Evolutionary conservation across 805 yeast genomes (phyloP), one percentile per base, ranked within the genome.

Genomic region (Spathaspora boniae): DNA sequence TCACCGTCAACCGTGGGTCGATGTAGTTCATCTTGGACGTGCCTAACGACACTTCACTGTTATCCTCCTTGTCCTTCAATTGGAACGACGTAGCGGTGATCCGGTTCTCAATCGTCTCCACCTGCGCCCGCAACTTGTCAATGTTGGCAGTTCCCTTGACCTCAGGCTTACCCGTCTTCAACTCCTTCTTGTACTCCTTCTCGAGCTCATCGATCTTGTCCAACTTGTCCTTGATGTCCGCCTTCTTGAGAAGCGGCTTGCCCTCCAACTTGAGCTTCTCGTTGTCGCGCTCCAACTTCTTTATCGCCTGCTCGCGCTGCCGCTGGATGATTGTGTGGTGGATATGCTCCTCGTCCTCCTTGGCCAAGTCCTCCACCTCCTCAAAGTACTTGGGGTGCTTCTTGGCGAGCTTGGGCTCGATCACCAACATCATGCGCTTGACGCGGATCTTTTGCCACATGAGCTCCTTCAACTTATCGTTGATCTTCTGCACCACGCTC

Each of bases 1-100:
- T 79, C 16, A 87, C 96, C 0, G 95, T 80, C 47, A 91, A 66
- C 45, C 98, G 72, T 17, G 98, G 98, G 59, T 91, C 98, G 41
- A 91, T 91, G 68, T 91, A 91, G 60, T 91, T 91, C 72, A 86
- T 78, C 66, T 91, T 91, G 17, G 95, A 86, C 0, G 98, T 91
- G 31, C 95, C 88, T 46, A 91, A 67, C 0, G 97, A 89, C 18
- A 91, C 97, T 46, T 86, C 86, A 0, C 96, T 86, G 56, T 89
- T 89, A 54, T 88, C 97, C 56, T 91, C 95, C 58, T 86, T 88
- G 56, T 89, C 97, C 58, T 87, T 82, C 55, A 87, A 70, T 55
- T 85, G 95, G 42, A 87, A 66, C 7, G 76, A 64, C 2, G 86
- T 80, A 41, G 76, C 82, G 33, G 69, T 56, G 29, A 87, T 82